Evolutionary conservation across 1,139 yeast genomes (phyloP).

Genomic region (Candida tetrigidarum): DNA sequence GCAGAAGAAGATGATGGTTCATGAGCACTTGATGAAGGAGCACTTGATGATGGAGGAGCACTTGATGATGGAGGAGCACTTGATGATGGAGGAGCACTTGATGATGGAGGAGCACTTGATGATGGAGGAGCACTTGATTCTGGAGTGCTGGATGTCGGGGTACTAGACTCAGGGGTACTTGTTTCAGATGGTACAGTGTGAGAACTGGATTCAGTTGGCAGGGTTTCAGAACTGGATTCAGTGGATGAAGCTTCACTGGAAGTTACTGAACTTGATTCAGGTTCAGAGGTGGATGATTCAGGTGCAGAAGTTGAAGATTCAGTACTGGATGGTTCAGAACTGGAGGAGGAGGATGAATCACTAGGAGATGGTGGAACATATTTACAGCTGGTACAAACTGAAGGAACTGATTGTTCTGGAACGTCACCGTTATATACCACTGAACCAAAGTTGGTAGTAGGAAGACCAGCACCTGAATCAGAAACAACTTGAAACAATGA

Average conservation of each 20-base stretch:
- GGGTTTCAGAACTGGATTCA: neutral
- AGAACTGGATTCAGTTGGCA: neutral
- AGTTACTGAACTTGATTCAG: neutral
- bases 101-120: constrained; percentile 20
- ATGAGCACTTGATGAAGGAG: constrained; percentile 13
- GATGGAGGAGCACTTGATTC: constrained; percentile 15
- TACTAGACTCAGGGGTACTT: constrained; percentile 8
- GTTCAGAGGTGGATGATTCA: neutral
- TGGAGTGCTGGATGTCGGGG: constrained; percentile 13
- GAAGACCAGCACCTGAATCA: constrained; percentile 21
- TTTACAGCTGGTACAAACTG: constrained; percentile 19
- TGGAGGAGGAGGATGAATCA: too few species aligned
- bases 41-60: constrained; percentile 8
- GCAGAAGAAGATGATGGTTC: constrained; percentile 16
- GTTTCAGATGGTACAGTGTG: constrained; percentile 16
- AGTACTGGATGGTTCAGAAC: constrained; percentile 2
- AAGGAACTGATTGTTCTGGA: constrained; percentile 20
- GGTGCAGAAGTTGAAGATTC: constrained; percentile 2
- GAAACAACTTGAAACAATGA: constrained; percentile 18
- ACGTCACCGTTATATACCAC: constrained; percentile 24
- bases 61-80: constrained; percentile 6
- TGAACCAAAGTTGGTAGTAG: constrained; percentile 15
- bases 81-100: constrained; percentile 8
- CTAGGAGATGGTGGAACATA: constrained; percentile 21
- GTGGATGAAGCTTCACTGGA: neutral